Evolutionary conservation across 805 yeast genomes (phyloP), one percentile per base, ranked within the genome.

Genomic region (Barnettozyma wickerhamii): DNA sequence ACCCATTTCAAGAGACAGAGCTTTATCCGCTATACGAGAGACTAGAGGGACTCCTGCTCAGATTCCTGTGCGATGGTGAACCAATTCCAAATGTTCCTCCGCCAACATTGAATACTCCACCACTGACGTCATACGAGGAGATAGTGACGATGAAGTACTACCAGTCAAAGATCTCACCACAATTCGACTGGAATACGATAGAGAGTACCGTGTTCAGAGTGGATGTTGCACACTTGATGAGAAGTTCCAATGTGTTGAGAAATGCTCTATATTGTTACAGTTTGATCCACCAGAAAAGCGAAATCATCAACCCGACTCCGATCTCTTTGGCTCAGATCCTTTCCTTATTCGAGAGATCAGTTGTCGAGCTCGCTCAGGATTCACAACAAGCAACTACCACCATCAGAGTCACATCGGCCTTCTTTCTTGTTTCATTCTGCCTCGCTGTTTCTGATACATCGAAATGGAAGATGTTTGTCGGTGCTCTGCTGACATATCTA

Each of bases 251-350:
- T n/a, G 38, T 42, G 1, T 27, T 45, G 6, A 37, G 30, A 29
- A 37, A 34, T 10, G 30, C 51, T 1, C 19, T 47, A 9, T 38
- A 40, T 17, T 35, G 47, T 7, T 3, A 31, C 3, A 46, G 43
- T 27, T 30, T 44, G 4, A 20, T 46, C 12, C 37, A 35, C 10
- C 35, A 27, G 17, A 5, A 23, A 12, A 21, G 17, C 12, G 37
- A 38, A 14, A 14, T 10, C 4, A 7, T 5, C 3, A 38, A 27
- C 23, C 33, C 19, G 15, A 24, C 14, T 12, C 37, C 35, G 18
- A 23, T 35, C 5, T n/a, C 33, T 13, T 9, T 21, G 30, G 17
- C 13, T 15, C 31, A 17, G 19, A 34, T 30, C 24, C 35, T 42
- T 13, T 38, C 39, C 5, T 6, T 44, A 4, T 44, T 44, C 24